Percentiles rank a stretch among this genome's conserved stretches.
phyloP scores from a whole-genome alignment of 306 rosid species.

The Delonix regia region DNA sequence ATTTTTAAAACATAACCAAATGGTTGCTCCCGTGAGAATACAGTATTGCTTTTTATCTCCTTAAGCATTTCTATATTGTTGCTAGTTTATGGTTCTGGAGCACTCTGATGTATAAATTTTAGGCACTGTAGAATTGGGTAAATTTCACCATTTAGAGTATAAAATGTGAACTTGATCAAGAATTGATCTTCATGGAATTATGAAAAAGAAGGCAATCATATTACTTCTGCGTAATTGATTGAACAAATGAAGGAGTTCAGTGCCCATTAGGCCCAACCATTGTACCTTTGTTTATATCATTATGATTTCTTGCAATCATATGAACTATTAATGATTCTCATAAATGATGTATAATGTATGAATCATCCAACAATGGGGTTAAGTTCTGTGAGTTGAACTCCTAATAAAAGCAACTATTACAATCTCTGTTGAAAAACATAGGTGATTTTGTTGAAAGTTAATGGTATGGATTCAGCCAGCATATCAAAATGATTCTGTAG shows the following conservation, averaged over 20 bases:
- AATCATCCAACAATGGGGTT: background rate
- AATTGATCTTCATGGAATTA: background rate
- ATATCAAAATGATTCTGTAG: conserved; percentile 6
- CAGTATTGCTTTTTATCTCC: background rate
- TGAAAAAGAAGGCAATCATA: background rate
- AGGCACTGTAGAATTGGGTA: background rate
- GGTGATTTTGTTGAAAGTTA: background rate
- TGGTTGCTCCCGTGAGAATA: background rate
- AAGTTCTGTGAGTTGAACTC: conserved; percentile 6
- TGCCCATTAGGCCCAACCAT: background rate
- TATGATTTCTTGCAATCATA: background rate
- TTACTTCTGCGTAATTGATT: background rate
- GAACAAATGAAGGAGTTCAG: background rate
- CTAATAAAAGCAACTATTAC: background rate
- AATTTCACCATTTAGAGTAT: background rate
- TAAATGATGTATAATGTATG: background rate
- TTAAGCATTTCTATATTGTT: conserved; percentile 9
- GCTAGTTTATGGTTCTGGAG: background rate
- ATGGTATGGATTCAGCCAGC: background rate
- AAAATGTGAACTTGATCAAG: background rate
- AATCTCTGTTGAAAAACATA: background rate
- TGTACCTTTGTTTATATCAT: background rate
- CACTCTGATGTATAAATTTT: conserved; percentile 6
- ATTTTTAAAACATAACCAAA: background rate
- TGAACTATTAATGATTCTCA: background rate